Evolutionary conservation across 2,329 filamentous ascomycete species (phyloP).

Genomic region (Ceratocystis albifundus): DNA sequence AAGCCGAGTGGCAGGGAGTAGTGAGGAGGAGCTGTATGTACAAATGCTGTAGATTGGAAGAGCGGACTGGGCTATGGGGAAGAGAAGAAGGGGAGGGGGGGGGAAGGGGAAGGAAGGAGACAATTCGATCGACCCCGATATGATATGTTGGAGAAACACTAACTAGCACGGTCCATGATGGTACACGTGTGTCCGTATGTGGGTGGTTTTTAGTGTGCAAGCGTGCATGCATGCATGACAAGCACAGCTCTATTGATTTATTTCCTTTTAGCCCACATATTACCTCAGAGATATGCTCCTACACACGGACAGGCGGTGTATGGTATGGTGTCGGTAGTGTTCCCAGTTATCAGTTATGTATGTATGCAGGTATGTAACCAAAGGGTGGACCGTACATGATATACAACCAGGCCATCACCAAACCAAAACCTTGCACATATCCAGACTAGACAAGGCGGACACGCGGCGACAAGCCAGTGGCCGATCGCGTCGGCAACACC

Average conservation of each 20-base stretch:
- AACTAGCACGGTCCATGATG: neutral
- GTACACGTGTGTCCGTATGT: neutral
- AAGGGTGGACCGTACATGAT: neutral
- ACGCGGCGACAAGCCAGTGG: too few relatives aligned
- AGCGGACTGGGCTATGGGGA: neutral
- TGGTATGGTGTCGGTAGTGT: neutral
- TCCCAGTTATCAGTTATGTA: neutral
- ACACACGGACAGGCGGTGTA: neutral
- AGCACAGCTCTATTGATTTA: neutral
- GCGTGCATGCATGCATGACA: neutral
- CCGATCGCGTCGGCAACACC: too few relatives aligned
- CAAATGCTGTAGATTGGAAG: neutral
- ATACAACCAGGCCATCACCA: neutral
- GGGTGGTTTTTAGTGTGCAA: neutral
- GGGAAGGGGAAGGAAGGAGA: neutral
- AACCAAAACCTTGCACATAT: too few relatives aligned
- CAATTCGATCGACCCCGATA: too few relatives aligned
- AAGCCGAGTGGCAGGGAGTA: constrained; percentile 25
- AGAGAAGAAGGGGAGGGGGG: neutral
- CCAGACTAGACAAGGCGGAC: too few relatives aligned
- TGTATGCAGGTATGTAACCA: neutral
- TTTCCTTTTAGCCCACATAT: neutral
- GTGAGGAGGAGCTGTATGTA: constrained; percentile 3
- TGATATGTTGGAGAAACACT: neutral
- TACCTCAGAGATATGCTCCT: too few relatives aligned